Evolutionary conservation across 192 early-diverging fungal species (phyloP).

Genomic region (Coemansia sp.): DNA sequence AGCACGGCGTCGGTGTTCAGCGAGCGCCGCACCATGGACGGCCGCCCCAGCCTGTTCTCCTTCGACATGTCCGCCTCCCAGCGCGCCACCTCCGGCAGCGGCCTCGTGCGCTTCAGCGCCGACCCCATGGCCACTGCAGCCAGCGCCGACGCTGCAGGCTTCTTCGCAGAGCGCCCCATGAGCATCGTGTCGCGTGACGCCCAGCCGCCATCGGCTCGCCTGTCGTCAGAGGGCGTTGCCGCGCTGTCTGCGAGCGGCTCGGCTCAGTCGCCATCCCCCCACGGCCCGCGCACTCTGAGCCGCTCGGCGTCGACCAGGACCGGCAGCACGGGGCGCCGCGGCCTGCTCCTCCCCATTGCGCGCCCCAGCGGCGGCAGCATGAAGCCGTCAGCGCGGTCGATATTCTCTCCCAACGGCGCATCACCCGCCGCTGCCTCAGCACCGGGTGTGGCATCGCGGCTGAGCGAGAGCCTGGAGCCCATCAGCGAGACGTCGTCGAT

Average conservation of each 20-base stretch:
- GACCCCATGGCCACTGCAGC: constrained; percentile 8
- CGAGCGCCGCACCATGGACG: constrained; percentile 48
- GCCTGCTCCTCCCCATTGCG: constrained; percentile 49
- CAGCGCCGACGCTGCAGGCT: constrained; percentile 9
- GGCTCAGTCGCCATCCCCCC: constrained; percentile 1
- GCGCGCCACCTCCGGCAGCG: constrained; percentile 25
- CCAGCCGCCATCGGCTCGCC: constrained; percentile 9
- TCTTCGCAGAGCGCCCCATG: constrained; percentile 10
- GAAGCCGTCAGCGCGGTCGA: constrained; percentile 41
- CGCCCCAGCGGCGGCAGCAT: constrained; percentile 15
- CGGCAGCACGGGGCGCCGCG: constrained; percentile 24
- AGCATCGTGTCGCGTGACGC: constrained; percentile 12
- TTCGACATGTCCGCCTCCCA: constrained; percentile 26
- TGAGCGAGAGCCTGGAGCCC: constrained; percentile 51
- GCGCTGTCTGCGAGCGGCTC: not conserved
- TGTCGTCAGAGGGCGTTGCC: constrained; percentile 24
- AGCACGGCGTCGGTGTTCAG: constrained; percentile 42
- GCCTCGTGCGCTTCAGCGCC: constrained; percentile 35
- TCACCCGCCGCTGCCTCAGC: not conserved
- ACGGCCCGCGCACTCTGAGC: not conserved
- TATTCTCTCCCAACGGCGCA: constrained; percentile 20
- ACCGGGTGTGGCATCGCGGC: constrained; percentile 19
- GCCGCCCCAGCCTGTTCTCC: constrained; percentile 47
- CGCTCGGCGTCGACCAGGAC: constrained; percentile 1
- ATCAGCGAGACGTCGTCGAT: constrained; percentile 43